Evolutionary conservation across 331 rosid genomes (phyloP).

Genomic region (Pyracantha coccinea): DNA sequence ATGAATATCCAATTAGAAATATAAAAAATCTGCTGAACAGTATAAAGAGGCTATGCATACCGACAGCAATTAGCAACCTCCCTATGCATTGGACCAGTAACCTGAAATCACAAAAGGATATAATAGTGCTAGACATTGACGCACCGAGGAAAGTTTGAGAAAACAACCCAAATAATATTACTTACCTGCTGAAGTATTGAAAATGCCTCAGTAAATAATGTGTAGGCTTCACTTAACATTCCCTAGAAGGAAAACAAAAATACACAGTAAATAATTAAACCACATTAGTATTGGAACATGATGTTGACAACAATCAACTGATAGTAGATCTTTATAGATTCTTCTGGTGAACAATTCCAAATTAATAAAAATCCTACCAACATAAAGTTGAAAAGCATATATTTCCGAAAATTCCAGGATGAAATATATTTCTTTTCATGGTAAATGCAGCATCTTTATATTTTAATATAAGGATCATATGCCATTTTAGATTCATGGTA

Average conservation of each 20-base stretch:
- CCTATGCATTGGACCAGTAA: slow-evolving; percentile 98
- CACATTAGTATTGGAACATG: neutral
- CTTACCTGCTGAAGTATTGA: slow-evolving; percentile 93
- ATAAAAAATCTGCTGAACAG: slow-evolving; percentile 11
- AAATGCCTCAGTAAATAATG: slow-evolving; percentile 93
- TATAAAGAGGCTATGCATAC: slow-evolving; percentile 27
- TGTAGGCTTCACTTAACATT: slow-evolving; percentile 93
- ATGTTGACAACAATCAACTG: neutral
- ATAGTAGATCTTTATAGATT: neutral
- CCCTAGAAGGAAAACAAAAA: slow-evolving; percentile 47
- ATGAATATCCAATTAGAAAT: neutral
- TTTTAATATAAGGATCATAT: neutral
- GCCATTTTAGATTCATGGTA: neutral
- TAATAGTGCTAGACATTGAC: neutral
- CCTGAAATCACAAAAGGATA: slow-evolving; percentile 40
- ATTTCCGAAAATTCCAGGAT: neutral
- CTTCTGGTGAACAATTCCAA: neutral
- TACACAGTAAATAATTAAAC: neutral
- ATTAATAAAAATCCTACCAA: neutral
- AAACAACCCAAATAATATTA: slow-evolving; percentile 7
- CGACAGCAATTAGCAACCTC: slow-evolving; percentile 99
- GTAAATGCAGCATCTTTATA: neutral
- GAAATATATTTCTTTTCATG: neutral
- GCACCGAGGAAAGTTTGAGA: neutral
- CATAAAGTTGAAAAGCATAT: neutral